Percentiles rank a stretch among this genome's conserved stretches.
Evolutionary conservation across 179 eudicot species (phyloP).

Genomic region (Camellia oleifera): DNA sequence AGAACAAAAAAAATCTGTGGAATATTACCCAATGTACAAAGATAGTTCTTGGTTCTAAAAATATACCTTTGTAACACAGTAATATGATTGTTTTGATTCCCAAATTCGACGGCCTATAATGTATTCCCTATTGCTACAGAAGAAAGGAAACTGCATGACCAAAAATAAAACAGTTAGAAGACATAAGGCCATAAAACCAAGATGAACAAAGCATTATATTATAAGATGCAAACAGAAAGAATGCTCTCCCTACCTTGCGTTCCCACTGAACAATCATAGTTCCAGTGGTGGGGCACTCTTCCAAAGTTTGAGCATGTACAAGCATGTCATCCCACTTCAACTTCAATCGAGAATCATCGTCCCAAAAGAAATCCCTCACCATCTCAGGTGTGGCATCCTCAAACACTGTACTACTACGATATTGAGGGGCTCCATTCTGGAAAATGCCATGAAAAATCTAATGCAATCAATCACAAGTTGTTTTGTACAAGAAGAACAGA

Average conservation of each 20-base stretch:
- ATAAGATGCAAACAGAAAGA: slow-evolving; percentile 1
- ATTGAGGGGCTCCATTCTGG: slow-evolving; percentile 36
- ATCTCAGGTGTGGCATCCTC: slow-evolving; percentile 21
- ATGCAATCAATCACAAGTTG: neutral
- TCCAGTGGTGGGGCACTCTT: slow-evolving; percentile 21
- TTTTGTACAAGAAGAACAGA: neutral
- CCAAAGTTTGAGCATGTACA: slow-evolving; percentile 6
- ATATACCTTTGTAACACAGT: slow-evolving; percentile 57
- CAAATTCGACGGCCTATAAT: slow-evolving; percentile 61
- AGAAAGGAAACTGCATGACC: slow-evolving; percentile 56
- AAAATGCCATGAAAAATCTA: slow-evolving; percentile 10
- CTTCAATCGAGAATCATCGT: slow-evolving; percentile 17
- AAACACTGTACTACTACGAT: slow-evolving; percentile 16
- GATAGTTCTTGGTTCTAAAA: neutral
- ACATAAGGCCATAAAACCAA: neutral
- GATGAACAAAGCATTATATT: neutral
- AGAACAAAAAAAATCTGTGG: neutral
- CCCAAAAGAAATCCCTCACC: slow-evolving; percentile 27
- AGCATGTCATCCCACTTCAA: slow-evolving; percentile 26
- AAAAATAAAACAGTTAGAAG: neutral
- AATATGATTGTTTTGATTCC: slow-evolving; percentile 43
- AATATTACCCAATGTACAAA: slow-evolving; percentile 4
- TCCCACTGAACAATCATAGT: slow-evolving; percentile 26
- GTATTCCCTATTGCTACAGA: slow-evolving; percentile 64
- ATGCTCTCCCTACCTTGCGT: slow-evolving; percentile 39